Percentiles rank a stretch among this genome's conserved stretches.
Evolutionary conservation across 768 basidiomycete genomes (phyloP).

Genomic region (Mycena galericulata): DNA sequence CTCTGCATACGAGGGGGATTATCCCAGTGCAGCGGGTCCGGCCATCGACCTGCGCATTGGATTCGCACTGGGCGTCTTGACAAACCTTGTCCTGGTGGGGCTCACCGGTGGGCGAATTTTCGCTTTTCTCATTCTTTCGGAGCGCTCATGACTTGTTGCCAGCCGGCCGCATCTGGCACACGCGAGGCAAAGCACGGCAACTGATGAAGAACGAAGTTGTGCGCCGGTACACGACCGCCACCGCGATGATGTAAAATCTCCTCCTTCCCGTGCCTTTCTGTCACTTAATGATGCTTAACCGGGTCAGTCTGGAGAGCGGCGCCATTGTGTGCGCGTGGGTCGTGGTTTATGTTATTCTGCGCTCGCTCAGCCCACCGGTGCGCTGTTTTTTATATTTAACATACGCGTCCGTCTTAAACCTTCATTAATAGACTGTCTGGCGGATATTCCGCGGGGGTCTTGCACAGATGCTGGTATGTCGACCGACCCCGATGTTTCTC

Average conservation of each 20-base stretch:
- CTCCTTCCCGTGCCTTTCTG: not conserved
- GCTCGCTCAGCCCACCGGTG: slow-evolving; percentile 25
- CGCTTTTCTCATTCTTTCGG: not conserved
- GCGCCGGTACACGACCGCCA: slow-evolving; percentile 21
- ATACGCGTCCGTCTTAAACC: no score
- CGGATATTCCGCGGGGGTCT: slow-evolving; percentile 32
- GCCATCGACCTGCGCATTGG: slow-evolving; percentile 21
- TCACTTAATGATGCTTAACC: not conserved
- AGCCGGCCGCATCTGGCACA: slow-evolving; percentile 27
- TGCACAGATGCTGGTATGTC: slow-evolving; percentile 26
- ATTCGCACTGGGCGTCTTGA: slow-evolving; percentile 20
- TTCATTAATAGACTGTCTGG: slow-evolving; percentile 21
- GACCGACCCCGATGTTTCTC: not conserved
- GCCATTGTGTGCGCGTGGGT: slow-evolving; percentile 24
- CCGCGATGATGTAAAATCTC: slow-evolving; percentile 23
- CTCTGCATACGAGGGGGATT: slow-evolving; percentile 27
- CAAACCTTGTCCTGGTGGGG: slow-evolving; percentile 29
- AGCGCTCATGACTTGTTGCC: not conserved
- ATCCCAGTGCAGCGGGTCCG: slow-evolving; percentile 24
- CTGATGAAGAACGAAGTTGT: not conserved
- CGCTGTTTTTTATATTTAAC: not conserved
- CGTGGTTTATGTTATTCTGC: slow-evolving; percentile 26
- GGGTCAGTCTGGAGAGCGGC: slow-evolving; percentile 23
- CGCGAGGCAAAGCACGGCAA: not conserved
- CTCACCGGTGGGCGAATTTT: slow-evolving; percentile 24